Evolutionary conservation across 2,329 filamentous ascomycete species (phyloP), one percentile per base, ranked within the genome.

Genomic region (Fusarium burgessii): DNA sequence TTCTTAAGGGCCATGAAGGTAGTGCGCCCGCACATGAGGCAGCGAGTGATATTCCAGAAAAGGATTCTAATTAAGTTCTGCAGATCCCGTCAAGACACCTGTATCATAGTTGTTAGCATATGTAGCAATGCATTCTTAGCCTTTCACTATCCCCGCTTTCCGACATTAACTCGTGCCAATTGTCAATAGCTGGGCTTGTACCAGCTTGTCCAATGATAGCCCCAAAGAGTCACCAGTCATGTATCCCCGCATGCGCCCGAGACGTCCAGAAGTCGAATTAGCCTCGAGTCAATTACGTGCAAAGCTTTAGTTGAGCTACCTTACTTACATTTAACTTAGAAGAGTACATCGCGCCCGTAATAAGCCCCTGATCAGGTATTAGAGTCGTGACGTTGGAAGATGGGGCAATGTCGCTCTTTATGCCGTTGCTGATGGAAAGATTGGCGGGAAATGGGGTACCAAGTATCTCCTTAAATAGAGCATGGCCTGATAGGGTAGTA

Each of bases 1-100:
- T 72, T 23, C 54, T 72, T 8, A 73, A 59, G 42, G 70, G 70
- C 17, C 50, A 71, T 47, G 54, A 54, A 58, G 62, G 54, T 41
- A 58, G 51, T 41, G 51, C 38, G n/a, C 55, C 50, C 41, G n/a
- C 46, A 11, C 49, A 72, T 12, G 57, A 61, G 20, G 57, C 27
- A 15, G 29, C 60, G 23, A 64, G 42, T 11, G 69, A 72, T 42
- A 25, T 42, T 27, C 54, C 49, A 36, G 70, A 72, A 43, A 73
- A 73, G 54, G 58, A 67, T 42, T 72, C 70, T 45, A 62, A 63
- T 51, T 73, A 60, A 35, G 43, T 55, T 50, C 14, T 33, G 20
- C 35, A 66, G 62, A 54, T 41, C n/a, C 23, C 54, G 35, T 23
- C 32, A 49, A 58, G n/a, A 65, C 33, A 17, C n/a, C 49, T 65